Base-by-base conservation (phyloP, 139 green algal species). In the Closterium sp. region DNA sequence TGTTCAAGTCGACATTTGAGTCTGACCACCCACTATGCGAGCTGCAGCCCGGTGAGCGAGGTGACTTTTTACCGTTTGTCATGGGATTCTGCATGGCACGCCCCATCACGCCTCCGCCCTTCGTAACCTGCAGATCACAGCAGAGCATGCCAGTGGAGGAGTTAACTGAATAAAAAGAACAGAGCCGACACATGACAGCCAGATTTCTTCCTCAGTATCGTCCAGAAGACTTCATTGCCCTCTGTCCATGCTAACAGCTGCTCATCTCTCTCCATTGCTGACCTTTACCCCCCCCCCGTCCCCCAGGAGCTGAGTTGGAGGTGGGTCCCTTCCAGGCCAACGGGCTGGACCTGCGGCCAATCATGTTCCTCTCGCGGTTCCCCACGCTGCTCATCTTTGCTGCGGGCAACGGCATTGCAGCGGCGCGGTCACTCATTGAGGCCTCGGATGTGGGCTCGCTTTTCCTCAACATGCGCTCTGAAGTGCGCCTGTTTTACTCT, bases 371-470 rank as follows among this genome's bases (percentile, higher is more conserved):
- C 29, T 34, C 91, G 32, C 91, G 92, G 24, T 94, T 90, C 31
- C 91, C 91, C 27, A 95, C 89, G 22, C 27, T 95, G 29, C 91
- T 95, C 31, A 90, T 95, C 27, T 95, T 95, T 31, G 91, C 93
- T 0, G 7, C 31, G 17, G 91, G 91, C 27, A 32, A 70, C 19
- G 93, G 93, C 11, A 92, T 95, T 42, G 92, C 93, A 2, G 38
- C 86, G 9, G 93, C 93, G 32, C 86, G 91, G 19, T 88, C 93
- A 21, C 88, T 95, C 42, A 90, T 95, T 27, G 93, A 95, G 91
- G 92, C 93, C 27, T 91, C 92, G 28, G 87, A 93, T 11, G 62
- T 89, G 30, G 86, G 93, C 27, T 93, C 34, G 11, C 93, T 95
- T 9, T 73, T 85, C 34, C 85, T 95, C 28, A 30, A 90, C 45